Conservation (phyloP, 805 yeast genomes). For the Candida ponderosae region DNA sequence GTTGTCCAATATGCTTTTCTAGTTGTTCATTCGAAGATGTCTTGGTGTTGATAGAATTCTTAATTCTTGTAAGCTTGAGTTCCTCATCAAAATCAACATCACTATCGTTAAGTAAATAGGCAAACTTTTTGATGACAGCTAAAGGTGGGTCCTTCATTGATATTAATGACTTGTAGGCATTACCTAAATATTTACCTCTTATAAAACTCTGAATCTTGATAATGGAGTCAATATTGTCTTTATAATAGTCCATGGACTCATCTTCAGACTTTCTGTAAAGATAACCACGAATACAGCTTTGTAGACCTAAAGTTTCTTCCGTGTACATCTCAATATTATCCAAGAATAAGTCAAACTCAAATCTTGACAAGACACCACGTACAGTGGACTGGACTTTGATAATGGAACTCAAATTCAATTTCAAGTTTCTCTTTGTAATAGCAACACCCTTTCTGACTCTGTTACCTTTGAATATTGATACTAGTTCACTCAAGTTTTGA, state of each 20-base stretch:
- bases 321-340: constrained; percentile 45
- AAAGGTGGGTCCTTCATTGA: constrained; percentile 71
- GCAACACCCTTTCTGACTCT: constrained; percentile 21
- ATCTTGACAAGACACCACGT: constrained; percentile 58
- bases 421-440: background rate
- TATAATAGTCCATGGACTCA: constrained; percentile 39
- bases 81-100: constrained; percentile 74
- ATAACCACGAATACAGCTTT: constrained; percentile 46
- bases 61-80: constrained; percentile 53
- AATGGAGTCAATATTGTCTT: constrained; percentile 46
- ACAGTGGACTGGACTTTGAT: constrained; percentile 46
- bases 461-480: constrained; percentile 31
- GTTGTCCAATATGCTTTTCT: constrained; percentile 66
- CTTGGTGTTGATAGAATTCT: constrained; percentile 61
- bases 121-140: constrained; percentile 67
- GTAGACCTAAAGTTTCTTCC: constrained; percentile 36
- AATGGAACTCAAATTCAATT: constrained; percentile 13
- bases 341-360: constrained; percentile 41
- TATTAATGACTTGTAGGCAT: constrained; percentile 67
- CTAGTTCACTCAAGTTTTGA: constrained; percentile 21
- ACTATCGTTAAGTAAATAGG: constrained; percentile 63
- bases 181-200: constrained; percentile 57
- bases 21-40: constrained; percentile 64
- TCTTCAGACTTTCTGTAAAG: constrained; percentile 28
- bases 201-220: constrained; percentile 69